phyloP scores from a whole-genome alignment of 495 filamentous ascomycete species.

The Penicillium waksmanii region DNA sequence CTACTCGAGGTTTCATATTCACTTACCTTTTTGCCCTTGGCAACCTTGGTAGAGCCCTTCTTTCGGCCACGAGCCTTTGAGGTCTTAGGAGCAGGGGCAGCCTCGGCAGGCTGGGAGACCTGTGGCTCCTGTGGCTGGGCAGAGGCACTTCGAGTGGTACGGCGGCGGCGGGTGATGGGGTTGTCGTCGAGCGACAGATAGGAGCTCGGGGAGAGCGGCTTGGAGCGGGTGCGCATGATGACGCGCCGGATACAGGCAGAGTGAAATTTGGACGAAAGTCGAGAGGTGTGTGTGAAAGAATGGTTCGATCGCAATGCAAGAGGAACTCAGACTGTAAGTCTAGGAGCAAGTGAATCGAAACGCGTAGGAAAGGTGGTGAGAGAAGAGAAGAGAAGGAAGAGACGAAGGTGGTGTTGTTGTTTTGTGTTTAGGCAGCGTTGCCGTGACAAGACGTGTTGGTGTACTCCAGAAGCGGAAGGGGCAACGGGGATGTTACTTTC shows the following conservation, averaged over 20 bases:
- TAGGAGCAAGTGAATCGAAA: not conserved
- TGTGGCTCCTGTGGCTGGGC: conserved; percentile 22
- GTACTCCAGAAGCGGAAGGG: not conserved
- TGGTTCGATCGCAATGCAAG: not conserved
- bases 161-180: conserved; percentile 19
- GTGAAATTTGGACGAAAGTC: not conserved
- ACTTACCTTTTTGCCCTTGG: conserved; percentile 18
- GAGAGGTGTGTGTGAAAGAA: not conserved
- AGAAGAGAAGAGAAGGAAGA: conserved; percentile 10
- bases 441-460: not conserved
- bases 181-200: conserved; percentile 18
- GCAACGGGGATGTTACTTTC: not conserved
- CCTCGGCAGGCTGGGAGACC: conserved; percentile 2
- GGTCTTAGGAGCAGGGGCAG: conserved; percentile 9
- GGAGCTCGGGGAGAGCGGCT: conserved; percentile 16
- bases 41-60: not conserved
- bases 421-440: not conserved
- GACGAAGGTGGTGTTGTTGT: conserved; percentile 7
- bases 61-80: conserved; percentile 14
- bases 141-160: conserved; percentile 26
- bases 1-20: not conserved
- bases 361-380: not conserved
- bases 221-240: conserved; percentile 24
- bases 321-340: not conserved
- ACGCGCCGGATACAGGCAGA: conserved; percentile 3